phyloP scores from a whole-genome alignment of 495 filamentous ascomycete species.

The Penicillium argentinense region DNA sequence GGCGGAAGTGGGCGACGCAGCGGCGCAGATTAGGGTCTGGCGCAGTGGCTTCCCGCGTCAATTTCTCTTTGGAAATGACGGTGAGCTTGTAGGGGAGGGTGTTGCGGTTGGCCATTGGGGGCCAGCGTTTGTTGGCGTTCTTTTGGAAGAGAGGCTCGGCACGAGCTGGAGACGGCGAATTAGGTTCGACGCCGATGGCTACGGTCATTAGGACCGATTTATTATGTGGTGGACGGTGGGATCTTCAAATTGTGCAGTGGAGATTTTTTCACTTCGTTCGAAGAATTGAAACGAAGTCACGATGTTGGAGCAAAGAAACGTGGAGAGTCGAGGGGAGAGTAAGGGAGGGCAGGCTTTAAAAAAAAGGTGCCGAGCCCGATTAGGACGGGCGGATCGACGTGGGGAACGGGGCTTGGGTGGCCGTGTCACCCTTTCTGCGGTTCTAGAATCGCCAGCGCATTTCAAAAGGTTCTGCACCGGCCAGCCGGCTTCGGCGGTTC shows the following conservation, averaged over 20 bases:
- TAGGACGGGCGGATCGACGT: slow-evolving; percentile 22
- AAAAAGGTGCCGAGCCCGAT: slow-evolving; percentile 1
- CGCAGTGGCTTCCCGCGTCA: slow-evolving; percentile 42
- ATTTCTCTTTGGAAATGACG: slow-evolving; percentile 41
- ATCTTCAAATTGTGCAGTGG: background rate
- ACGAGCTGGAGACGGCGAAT: slow-evolving; percentile 18
- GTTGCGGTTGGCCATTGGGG: slow-evolving; percentile 43
- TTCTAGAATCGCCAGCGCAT: slow-evolving; percentile 19
- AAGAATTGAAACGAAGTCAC: background rate
- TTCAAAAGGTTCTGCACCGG: slow-evolving; percentile 1
- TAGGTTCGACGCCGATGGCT: slow-evolving; percentile 10
- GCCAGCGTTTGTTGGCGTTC: slow-evolving; percentile 40
- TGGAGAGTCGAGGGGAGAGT: slow-evolving; percentile 2
- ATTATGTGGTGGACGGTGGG: background rate
- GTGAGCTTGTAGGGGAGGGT: slow-evolving; percentile 46
- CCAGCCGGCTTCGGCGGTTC: slow-evolving; percentile 4
- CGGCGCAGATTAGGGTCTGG: slow-evolving; percentile 44
- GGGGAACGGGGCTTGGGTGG: slow-evolving; percentile 22
- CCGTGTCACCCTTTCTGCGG: slow-evolving; percentile 22
- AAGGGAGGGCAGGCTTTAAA: background rate
- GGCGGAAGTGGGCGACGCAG: slow-evolving; percentile 42
- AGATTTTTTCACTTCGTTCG: background rate
- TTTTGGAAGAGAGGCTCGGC: slow-evolving; percentile 27
- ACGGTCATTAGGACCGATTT: slow-evolving; percentile 18
- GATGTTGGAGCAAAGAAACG: no score